Evolutionary conservation across 441 rosid genomes (phyloP).

Genomic region (Lepidium campestre): DNA sequence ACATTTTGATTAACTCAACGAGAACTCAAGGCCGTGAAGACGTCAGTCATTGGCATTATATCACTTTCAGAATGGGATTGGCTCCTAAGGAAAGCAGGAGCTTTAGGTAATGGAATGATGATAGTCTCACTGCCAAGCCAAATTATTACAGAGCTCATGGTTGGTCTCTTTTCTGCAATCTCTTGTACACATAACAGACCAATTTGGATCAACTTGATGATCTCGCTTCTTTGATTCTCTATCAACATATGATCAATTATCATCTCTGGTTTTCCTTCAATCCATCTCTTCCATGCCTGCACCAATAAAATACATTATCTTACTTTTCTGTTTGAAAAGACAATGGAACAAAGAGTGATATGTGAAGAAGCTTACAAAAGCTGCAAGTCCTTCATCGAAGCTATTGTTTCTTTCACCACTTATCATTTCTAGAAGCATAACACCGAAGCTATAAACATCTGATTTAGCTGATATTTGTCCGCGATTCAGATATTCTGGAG

Average conservation of each 20-base stretch:
- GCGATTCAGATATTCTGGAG: slow-evolving; percentile 16
- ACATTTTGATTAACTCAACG: slow-evolving; percentile 8
- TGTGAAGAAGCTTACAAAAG: slow-evolving; percentile 6
- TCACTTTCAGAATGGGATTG: background rate
- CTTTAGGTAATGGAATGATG: background rate
- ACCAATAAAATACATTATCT: no score
- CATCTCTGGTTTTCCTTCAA: background rate
- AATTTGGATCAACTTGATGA: background rate
- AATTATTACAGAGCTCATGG: slow-evolving; percentile 14
- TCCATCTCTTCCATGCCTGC: no score
- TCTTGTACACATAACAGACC: background rate
- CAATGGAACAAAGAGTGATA: no score
- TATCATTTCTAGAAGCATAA: slow-evolving; percentile 23
- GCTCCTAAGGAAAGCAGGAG: background rate
- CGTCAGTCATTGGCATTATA: background rate
- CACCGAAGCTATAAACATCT: slow-evolving; percentile 15
- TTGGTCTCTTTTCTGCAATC: slow-evolving; percentile 14
- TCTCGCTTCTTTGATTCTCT: background rate
- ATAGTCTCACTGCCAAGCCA: slow-evolving; percentile 23
- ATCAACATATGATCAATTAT: slow-evolving; percentile 21
- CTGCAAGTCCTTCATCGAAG: background rate
- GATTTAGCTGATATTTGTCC: slow-evolving; percentile 16
- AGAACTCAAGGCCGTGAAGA: background rate
- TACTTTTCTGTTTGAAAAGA: no score
- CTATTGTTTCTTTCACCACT: slow-evolving; percentile 18